Conservation (phyloP, 768 basidiomycete genomes). For the Podaxis sp. region DNA sequence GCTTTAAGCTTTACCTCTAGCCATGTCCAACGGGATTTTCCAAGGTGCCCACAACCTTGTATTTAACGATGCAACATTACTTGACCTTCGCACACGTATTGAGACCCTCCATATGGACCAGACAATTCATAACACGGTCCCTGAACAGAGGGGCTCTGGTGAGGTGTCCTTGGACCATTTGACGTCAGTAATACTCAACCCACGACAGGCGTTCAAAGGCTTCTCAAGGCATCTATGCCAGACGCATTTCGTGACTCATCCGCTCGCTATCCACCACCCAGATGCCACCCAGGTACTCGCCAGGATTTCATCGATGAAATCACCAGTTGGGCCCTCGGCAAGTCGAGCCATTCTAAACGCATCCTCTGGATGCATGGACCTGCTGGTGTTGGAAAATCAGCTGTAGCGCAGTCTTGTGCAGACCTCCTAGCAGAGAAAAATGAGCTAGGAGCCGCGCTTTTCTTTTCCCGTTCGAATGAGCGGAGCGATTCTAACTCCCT, state of each 20-base stretch:
- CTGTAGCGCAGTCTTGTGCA: not conserved
- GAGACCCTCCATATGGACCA: not conserved
- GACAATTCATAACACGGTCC: not conserved
- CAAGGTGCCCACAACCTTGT: not conserved
- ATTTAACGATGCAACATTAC: not conserved
- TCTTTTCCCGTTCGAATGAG: not conserved
- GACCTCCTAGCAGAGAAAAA: not conserved
- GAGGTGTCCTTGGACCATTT: not conserved
- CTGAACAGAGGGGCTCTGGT: not conserved
- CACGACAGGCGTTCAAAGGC: not conserved
- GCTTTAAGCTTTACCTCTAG: not conserved
- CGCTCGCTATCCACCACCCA: not conserved
- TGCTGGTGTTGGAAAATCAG: constrained; percentile 1
- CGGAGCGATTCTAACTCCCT: not conserved
- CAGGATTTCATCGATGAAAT: not conserved
- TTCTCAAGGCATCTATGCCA: not conserved
- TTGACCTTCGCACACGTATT: not conserved
- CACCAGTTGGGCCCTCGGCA: not conserved
- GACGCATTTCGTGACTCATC: not conserved
- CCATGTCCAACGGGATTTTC: not conserved
- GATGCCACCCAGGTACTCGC: not conserved
- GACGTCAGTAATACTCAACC: not conserved
- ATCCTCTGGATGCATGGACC: constrained; percentile 2
- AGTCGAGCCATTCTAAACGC: not conserved
- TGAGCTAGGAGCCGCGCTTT: not conserved